phyloP scores from a whole-genome alignment of 805 yeast genomes.

The Candida coleopterorum region DNA sequence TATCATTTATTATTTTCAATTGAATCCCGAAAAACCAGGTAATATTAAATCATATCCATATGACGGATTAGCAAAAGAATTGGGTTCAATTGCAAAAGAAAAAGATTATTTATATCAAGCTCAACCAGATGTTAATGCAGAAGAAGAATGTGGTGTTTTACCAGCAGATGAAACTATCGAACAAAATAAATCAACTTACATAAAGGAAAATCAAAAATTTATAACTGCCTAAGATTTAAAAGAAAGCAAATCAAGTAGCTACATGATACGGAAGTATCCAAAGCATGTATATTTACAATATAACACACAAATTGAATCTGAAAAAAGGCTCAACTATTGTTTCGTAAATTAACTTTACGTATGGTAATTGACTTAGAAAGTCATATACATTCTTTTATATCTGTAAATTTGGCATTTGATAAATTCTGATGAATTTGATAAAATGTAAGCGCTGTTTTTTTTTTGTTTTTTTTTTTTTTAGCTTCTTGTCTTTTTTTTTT shows the following conservation, averaged over 20 bases:
- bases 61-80: conserved; percentile 68
- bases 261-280: no score
- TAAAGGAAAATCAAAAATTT: conserved; percentile 33
- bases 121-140: conserved; percentile 36
- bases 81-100: conserved; percentile 57
- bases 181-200: conserved; percentile 28
- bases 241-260: no score
- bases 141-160: conserved; percentile 32
- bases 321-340: no score
- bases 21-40: conserved; percentile 62
- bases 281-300: no score
- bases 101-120: conserved; percentile 41
- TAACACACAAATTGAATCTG: background rate
- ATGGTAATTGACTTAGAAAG: no score
- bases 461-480: no score
- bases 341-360: no score
- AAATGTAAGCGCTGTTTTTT: no score
- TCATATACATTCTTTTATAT: no score
- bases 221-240: conserved; percentile 17
- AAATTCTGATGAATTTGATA: no score
- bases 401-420: no score
- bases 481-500: no score
- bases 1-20: conserved; percentile 40
- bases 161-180: conserved; percentile 24
- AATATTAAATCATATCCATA: conserved; percentile 72